Evolutionary conservation across 1,139 yeast genomes (phyloP), one percentile per base, ranked within the genome.

Genomic region (Tardiomyces digboiensis): DNA sequence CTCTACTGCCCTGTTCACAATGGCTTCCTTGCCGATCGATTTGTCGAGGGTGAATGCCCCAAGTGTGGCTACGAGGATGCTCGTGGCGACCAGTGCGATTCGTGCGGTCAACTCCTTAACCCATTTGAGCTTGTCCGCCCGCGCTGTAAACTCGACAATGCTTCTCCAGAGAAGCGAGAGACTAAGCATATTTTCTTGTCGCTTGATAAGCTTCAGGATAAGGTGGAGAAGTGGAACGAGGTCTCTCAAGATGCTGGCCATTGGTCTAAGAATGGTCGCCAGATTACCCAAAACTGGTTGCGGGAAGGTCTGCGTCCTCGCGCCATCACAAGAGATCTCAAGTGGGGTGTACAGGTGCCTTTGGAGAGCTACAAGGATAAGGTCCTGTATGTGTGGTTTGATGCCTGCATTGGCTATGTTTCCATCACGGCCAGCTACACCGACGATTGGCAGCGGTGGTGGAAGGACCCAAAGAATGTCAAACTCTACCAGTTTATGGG

Each of bases 331-430:
- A 81, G 99, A 70, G 99, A 91, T 64, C 76, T 91, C 62, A 80
- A 80, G 44, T 91, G 99, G 99, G 99, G 99, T 62, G 88, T 96
- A 8, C 97, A 97, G 3, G 97, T 91, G 29, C 98, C 98, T 42
- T 70, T 85, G 53, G 80, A 84, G 53, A 64, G 60, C 19, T 91
- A 75, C 68, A 79, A 82, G 54, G 81, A 87, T 43, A 91, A 91
- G 68, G 98, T 91, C 14, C 72, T 91, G 59, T 91, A 91, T 60
- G 99, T 91, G 49, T 91, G 99, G 99, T 91, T 91, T 56, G 99
- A 91, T 68, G 99, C 99, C 39, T 78, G 96, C 41, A 89, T 91
- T 55, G 99, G 99, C 39, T 91, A 91, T 63, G 80, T 89, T 50
- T 87, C 97, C 44, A 91, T 91, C 58, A 93, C 99, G 37, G 97